Base-by-base conservation (phyloP, 495 filamentous ascomycete species). In the Podospora anserina region DNA sequence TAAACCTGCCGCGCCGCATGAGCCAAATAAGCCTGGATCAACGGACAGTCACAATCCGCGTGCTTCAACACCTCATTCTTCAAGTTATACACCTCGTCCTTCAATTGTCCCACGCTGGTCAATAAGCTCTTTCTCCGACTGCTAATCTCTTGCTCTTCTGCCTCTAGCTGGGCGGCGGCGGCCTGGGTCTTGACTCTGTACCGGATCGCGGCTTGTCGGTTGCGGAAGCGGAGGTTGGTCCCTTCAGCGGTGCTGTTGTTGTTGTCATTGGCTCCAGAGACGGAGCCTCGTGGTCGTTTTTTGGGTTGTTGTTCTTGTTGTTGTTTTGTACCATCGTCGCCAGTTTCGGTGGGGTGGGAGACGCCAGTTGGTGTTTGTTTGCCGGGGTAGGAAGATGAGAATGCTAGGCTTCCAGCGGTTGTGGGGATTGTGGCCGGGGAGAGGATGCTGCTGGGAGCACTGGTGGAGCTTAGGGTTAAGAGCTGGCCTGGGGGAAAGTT, bases 11-110 rank as follows among this genome's bases (percentile, higher is more conserved):
- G 67, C 13, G 76, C 80, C 72, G 83, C 84, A 5, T 79, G 77
- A 15, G 79, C 72, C 5, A 87, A 80, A 68, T 87, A 84, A 1
- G 77, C 73, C 55, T 83, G 78, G 69, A 87, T 87, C 11, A 84
- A 75, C 19, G 80, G 78, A 69, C 84, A 82, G 7, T 78, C 78
- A 68, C 87, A 89, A 53, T 78, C 72, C 19, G 82, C 81, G 68
- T 88, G 87, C 55, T 78, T 75, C 32, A 87, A 72, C 27, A 88
- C 78, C 70, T 86, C 84, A 23, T 80, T 83, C 70, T 87, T 89
- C 32, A 88, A 75, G 5, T 69, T 76, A 0, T 87, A 74, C 4
- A 87, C 76, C 73, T 89, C 82, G 4, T 81, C 75, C 19, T 75
- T 77, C 28, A 84, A 74, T 55, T 72, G 78, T 1, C 71, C 74